phyloP scores from a whole-genome alignment of 345 rosid species.

The Clarkia xantiana region DNA sequence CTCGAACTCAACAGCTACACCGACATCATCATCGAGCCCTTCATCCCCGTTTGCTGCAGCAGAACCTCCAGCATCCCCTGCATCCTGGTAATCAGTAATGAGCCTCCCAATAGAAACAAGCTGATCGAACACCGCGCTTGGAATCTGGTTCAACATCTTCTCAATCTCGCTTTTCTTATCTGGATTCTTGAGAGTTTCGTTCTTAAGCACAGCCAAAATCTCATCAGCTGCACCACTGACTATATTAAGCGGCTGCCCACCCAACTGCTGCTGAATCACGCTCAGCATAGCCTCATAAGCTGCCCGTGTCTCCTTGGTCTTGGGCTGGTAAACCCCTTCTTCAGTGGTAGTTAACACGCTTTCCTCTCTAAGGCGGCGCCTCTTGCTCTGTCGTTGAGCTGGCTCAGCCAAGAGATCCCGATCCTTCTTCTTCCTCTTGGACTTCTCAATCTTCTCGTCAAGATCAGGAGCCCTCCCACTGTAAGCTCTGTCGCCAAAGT shows the following conservation, averaged over 20 bases:
- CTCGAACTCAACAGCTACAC: constrained; percentile 86
- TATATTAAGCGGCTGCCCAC: constrained; percentile 71
- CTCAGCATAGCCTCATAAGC: constrained; percentile 87
- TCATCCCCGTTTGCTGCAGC: constrained; percentile 44
- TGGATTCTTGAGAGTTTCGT: constrained; percentile 36
- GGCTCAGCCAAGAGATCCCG: constrained; percentile 43
- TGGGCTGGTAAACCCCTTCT: constrained; percentile 89
- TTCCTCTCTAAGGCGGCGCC: constrained; percentile 60
- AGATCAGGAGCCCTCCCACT: constrained; percentile 74
- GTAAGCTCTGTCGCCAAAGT: constrained; percentile 71
- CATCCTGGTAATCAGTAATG: constrained; percentile 74
- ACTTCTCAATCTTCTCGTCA: constrained; percentile 76
- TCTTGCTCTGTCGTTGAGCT: constrained; percentile 47
- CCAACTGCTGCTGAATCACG: constrained; percentile 73
- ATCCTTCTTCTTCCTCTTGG: constrained; percentile 81
- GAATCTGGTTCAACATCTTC: constrained; percentile 49
- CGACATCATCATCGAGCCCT: constrained; percentile 71
- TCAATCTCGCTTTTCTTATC: constrained; percentile 80
- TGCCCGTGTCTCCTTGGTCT: constrained; percentile 75
- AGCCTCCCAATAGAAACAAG: constrained; percentile 64
- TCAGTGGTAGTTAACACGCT: constrained; percentile 61
- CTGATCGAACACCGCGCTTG: constrained; percentile 41
- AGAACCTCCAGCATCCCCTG: constrained; percentile 30
- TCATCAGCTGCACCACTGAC: constrained; percentile 85
- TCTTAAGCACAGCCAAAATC: constrained; percentile 86